Evolutionary conservation across 768 basidiomycete species (phyloP).

Genomic region (Dioszegia hungarica): DNA sequence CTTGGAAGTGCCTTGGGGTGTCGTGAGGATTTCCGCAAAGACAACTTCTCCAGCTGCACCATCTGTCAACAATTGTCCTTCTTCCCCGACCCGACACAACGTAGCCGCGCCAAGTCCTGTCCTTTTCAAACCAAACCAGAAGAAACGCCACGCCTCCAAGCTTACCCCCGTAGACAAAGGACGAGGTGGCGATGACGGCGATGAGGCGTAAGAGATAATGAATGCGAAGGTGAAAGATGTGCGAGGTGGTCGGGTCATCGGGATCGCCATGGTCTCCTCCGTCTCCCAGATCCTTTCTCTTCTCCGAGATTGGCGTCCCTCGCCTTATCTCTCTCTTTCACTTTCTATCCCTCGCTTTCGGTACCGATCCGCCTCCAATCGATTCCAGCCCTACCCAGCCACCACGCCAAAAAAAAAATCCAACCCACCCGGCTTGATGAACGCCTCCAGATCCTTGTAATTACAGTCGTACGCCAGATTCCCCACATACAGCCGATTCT

Average conservation of each 20-base stretch:
- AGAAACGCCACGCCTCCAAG: neutral
- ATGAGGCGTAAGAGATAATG: too few species aligned
- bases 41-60: conserved; percentile 92
- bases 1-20: conserved; percentile 93
- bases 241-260: too few species aligned
- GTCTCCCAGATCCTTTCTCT: too few species aligned
- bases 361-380: neutral
- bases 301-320: too few species aligned
- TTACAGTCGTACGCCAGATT: conserved; percentile 98
- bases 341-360: neutral
- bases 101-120: neutral
- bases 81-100: neutral
- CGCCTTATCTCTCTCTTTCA: neutral
- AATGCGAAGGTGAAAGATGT: too few species aligned
- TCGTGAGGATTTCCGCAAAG: conserved; percentile 98
- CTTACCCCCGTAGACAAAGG: neutral
- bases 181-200: neutral
- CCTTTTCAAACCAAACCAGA: neutral
- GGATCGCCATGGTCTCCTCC: too few species aligned
- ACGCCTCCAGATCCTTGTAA: conserved; percentile 98
- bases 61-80: conserved; percentile 10
- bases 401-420: conserved; percentile 5
- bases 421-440: conserved; percentile 99
- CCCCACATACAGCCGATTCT: conserved; percentile 97
- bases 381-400: conserved; percentile 5